A percentile compares a stretch with the other conserved stretches of the same genome.
Conservation (phyloP, 1,284 basidiomycete genomes). For the Neonothopanus nambi region DNA sequence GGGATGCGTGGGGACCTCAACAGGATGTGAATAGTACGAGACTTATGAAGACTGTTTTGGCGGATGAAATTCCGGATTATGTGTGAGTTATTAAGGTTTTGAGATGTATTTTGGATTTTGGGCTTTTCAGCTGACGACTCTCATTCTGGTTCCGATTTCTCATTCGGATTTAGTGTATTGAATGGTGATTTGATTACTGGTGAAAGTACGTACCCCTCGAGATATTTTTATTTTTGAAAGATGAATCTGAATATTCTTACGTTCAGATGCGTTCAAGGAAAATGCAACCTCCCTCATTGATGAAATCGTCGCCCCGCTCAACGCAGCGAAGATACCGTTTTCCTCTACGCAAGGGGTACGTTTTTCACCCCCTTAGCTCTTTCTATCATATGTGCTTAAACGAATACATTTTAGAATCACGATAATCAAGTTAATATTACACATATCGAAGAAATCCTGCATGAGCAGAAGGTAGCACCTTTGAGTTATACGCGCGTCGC, state of each 20-base stretch:
- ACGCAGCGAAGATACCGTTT: slow-evolving; percentile 48
- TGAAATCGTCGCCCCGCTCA: slow-evolving; percentile 49
- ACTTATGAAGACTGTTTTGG: slow-evolving; percentile 53
- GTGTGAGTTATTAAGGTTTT: slow-evolving; percentile 44
- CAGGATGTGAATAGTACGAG: slow-evolving; percentile 59
- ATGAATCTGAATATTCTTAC: too few species aligned
- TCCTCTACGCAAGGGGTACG: slow-evolving; percentile 60
- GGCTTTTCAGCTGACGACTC: background rate
- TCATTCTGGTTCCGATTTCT: background rate
- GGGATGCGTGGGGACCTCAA: slow-evolving; percentile 63
- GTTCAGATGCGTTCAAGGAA: slow-evolving; percentile 62
- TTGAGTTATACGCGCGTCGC: slow-evolving; percentile 62
- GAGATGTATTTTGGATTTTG: background rate
- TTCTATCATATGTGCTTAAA: background rate
- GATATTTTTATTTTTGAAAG: background rate
- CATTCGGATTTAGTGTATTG: slow-evolving; percentile 45
- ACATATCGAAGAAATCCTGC: slow-evolving; percentile 57
- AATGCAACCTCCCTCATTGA: slow-evolving; percentile 55
- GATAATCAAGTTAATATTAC: slow-evolving; percentile 70
- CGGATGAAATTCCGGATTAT: slow-evolving; percentile 59
- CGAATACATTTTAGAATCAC: slow-evolving; percentile 52
- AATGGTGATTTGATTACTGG: slow-evolving; percentile 70
- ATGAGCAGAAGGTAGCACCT: slow-evolving; percentile 56
- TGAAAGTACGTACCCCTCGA: slow-evolving; percentile 44
- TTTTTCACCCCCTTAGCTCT: background rate